Base-by-base conservation (phyloP, 2,329 filamentous ascomycete species). In the Pyrenochaeta sp. region DNA sequence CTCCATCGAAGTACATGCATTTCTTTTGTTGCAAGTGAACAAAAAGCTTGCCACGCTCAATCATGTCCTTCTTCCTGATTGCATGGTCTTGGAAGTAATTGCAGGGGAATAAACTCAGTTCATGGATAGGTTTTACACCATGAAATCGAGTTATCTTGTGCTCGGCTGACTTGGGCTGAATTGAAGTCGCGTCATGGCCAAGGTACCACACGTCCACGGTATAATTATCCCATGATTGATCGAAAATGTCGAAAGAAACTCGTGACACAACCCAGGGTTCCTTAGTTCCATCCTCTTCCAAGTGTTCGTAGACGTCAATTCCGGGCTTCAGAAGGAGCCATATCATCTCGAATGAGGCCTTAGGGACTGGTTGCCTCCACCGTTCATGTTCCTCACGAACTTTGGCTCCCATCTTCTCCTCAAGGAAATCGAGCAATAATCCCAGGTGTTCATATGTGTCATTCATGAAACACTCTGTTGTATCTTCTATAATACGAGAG, bases 1-100 rank as follows among this genome's bases (percentile, higher is more conserved):
- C 40, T 12, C 51, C 51, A 32, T 54, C 51, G 24, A 48, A 54
- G n/a, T 54, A 47, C 51, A 54, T 54, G 36, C 51, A 54, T 30
- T 32, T 54, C 43, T 54, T 54, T 8, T 28, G 30, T 6, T 36
- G 43, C 5, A 54, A 36, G 10, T 34, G 28, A 32, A 47, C 30
- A 22, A 39, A 54, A 2, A 46, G 36, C 32, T 54, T 47, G 22
- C 43, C 51, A 1, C 51, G 42, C 22, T 47, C 34, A 6, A 54
- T 48, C 30, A 54, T n/a, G 7, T 42, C 51, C 7, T 30, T 12
- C 44, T 22, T 39, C n/a, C 43, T 30, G 13, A 4, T 30, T 13
- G 27, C 28, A 28, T 54, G 34, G 2, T 34, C 19, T 3, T 37
- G n/a, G 13, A 30, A 34, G 39, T 48, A 48, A 5, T 54, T 5